phyloP scores from a whole-genome alignment of 176 grass and related monocot species.

The Urochloa ruziziensis region DNA sequence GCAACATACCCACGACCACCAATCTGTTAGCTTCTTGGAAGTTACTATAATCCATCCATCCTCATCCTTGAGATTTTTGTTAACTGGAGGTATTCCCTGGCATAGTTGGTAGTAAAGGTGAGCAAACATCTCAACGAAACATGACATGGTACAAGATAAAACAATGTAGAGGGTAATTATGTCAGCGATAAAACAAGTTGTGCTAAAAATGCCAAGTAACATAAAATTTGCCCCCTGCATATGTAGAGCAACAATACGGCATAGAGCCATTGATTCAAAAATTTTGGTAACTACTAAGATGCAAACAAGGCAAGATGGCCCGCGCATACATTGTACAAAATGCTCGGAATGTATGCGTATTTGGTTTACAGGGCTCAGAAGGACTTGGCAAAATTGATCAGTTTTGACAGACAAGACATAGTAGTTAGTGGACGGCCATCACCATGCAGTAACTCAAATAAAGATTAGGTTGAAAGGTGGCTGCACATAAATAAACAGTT shows the following conservation, averaged over 20 bases:
- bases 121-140: background rate
- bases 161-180: background rate
- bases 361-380: background rate
- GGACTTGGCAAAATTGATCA: background rate
- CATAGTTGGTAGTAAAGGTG: conserved; percentile 29
- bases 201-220: background rate
- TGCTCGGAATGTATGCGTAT: background rate
- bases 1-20: conserved; percentile 90
- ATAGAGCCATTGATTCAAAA: background rate
- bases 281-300: background rate
- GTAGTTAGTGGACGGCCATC: background rate
- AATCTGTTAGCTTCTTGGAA: conserved; percentile 68
- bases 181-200: background rate
- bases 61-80: conserved; percentile 49
- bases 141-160: background rate
- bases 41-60: conserved; percentile 71
- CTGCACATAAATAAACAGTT: background rate
- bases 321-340: background rate
- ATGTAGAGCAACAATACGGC: background rate
- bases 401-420: background rate
- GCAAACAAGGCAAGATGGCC: conserved; percentile 9
- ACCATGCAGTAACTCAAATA: background rate
- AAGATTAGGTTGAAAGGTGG: background rate
- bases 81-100: conserved; percentile 82
- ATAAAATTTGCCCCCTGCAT: background rate